phyloP scores from a whole-genome alignment of 208 protist species.

The Leishmania lainsoni region DNA sequence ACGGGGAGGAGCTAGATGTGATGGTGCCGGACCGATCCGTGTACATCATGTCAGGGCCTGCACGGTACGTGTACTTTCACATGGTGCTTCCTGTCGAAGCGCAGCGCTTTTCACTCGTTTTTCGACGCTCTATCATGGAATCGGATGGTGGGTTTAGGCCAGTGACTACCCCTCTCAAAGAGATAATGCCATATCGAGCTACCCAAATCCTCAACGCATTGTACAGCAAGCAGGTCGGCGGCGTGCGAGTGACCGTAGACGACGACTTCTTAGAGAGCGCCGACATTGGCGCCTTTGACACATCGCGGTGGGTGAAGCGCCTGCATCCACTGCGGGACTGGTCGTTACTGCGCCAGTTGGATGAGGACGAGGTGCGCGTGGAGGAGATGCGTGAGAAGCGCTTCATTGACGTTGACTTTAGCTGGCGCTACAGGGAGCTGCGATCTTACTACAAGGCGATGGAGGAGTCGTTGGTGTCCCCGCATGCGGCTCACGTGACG shows the following conservation, averaged over 20 bases:
- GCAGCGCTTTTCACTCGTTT: conserved; percentile 87
- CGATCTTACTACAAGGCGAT: conserved; percentile 69
- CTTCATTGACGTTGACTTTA: conserved; percentile 81
- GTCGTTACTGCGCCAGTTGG: conserved; percentile 80
- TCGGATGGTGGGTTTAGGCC: conserved; percentile 83
- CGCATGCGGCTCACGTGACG: conserved; percentile 12
- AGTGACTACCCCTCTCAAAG: conserved; percentile 61
- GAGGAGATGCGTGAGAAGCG: conserved; percentile 74
- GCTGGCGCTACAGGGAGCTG: conserved; percentile 81
- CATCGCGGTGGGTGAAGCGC: conserved; percentile 79
- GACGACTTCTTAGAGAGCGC: conserved; percentile 82
- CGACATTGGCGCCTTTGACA: conserved; percentile 85
- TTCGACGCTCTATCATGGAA: conserved; percentile 87
- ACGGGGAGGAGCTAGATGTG: conserved; percentile 85
- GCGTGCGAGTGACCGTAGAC: conserved; percentile 74
- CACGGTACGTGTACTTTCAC: conserved; percentile 91
- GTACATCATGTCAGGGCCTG: conserved; percentile 88
- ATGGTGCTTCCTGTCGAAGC: conserved; percentile 88
- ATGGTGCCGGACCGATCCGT: conserved; percentile 82
- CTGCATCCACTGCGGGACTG: conserved; percentile 84
- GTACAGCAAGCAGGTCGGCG: conserved; percentile 84
- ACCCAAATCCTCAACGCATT: conserved; percentile 88
- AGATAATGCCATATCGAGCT: conserved; percentile 82
- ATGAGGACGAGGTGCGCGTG: conserved; percentile 84
- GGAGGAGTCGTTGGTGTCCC: conserved; percentile 42